A percentile compares a stretch with the other conserved stretches of the same genome.
Evolutionary conservation across 768 basidiomycete species (phyloP).

Genomic region (Auricularia sp.): DNA sequence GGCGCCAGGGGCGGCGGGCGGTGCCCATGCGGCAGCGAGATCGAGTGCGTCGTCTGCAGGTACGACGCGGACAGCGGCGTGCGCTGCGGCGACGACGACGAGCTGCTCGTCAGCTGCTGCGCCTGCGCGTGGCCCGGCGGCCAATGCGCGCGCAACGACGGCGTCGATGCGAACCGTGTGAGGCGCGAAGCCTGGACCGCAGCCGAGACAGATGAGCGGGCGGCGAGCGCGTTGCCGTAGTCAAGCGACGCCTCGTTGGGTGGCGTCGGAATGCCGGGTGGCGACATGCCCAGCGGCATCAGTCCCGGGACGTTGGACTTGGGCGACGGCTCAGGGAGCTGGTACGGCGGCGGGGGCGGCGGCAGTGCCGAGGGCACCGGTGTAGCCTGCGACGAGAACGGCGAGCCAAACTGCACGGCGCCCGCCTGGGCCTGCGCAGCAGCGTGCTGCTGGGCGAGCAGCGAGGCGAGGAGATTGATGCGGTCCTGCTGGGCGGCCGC

Average conservation of each 20-base stretch:
- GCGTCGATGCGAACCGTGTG: background rate
- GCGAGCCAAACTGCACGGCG: conserved; percentile 8
- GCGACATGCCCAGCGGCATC: conserved; percentile 1
- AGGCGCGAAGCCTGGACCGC: background rate
- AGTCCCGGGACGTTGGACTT: background rate
- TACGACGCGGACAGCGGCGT: conserved; percentile 1
- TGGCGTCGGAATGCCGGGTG: background rate
- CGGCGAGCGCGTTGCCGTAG: background rate
- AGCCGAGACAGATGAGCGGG: background rate
- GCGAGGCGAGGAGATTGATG: conserved; percentile 66
- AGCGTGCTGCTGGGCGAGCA: conserved; percentile 48
- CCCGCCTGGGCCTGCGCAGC: conserved; percentile 18
- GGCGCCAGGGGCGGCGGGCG: conserved; percentile 1
- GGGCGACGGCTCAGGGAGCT: background rate
- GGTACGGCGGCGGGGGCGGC: conserved; percentile 1
- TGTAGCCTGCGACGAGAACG: background rate
- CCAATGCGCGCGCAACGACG: background rate
- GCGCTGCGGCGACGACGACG: conserved; percentile 3
- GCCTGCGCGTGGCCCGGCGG: background rate
- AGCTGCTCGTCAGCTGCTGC: background rate
- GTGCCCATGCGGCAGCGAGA: background rate
- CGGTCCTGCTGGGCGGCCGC: conserved; percentile 77
- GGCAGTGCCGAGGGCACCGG: background rate
- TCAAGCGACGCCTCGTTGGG: background rate
- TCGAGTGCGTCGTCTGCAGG: background rate